Conservation (phyloP, 78 protist species). For the Cavenderia fasciculata region DNA sequence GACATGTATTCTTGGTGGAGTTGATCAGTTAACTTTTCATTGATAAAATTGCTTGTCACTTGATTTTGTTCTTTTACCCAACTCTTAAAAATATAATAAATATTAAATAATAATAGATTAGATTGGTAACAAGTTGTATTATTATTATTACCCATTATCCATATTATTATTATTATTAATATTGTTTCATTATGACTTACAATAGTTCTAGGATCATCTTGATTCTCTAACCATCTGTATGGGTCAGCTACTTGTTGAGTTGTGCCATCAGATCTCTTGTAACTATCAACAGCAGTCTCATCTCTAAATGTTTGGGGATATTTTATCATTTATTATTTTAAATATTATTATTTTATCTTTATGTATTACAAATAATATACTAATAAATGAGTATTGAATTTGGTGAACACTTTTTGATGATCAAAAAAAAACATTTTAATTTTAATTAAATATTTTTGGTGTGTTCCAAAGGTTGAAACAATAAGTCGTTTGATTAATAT, state of each 20-base stretch:
- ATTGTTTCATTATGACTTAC: too few species aligned
- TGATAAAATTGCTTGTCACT: slow-evolving; percentile 33
- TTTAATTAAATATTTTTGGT: too few species aligned
- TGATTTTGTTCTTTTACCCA: slow-evolving; percentile 30
- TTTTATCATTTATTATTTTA: slow-evolving; percentile 10
- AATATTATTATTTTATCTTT: not conserved
- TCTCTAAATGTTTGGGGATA: slow-evolving; percentile 66
- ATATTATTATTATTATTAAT: too few species aligned
- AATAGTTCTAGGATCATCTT: too few species aligned
- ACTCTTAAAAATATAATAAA: not conserved
- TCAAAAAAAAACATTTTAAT: too few species aligned
- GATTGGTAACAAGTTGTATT: not conserved
- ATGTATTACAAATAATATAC: too few species aligned
- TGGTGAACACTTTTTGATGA: too few species aligned
- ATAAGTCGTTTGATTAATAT: too few species aligned
- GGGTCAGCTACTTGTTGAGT: slow-evolving; percentile 76
- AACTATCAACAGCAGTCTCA: slow-evolving; percentile 44
- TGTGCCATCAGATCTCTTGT: slow-evolving; percentile 7
- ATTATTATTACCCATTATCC: not conserved
- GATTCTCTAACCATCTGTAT: slow-evolving; percentile 89
- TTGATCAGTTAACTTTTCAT: not conserved
- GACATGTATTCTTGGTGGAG: slow-evolving; percentile 6
- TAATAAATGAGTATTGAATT: too few species aligned
- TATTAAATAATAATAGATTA: not conserved
- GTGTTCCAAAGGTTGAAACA: too few species aligned